Percentiles rank a stretch among this genome's conserved stretches.
Evolutionary conservation across 768 basidiomycete genomes (phyloP).

Genomic region (Butyriboletus loyo): DNA sequence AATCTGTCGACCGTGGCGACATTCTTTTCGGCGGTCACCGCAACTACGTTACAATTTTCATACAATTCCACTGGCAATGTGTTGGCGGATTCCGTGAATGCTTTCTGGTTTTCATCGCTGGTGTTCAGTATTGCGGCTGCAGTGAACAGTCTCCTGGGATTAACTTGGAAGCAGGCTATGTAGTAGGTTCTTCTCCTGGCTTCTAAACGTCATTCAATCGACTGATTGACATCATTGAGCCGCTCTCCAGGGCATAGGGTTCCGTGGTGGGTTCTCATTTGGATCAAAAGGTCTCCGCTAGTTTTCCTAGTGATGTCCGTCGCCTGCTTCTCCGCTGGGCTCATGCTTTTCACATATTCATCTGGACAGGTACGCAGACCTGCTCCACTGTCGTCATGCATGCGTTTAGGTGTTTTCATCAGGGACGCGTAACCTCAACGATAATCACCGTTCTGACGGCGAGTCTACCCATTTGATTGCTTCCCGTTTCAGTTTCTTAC

Average conservation of each 20-base stretch:
- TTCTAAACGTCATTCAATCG: conserved; percentile 3
- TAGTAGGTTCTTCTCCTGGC: conserved; percentile 39
- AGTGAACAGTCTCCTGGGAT: conserved; percentile 49
- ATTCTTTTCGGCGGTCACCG: conserved; percentile 54
- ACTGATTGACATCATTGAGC: conserved; percentile 30
- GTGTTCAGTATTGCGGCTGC: conserved; percentile 55
- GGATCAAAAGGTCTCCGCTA: conserved; percentile 82
- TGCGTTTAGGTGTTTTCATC: conserved; percentile 13
- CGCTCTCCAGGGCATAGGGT: conserved; percentile 55
- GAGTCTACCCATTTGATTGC: conserved; percentile 11
- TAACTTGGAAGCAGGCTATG: conserved; percentile 58
- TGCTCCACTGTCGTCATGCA: conserved; percentile 22
- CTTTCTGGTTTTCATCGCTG: conserved; percentile 53
- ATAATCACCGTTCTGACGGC: conserved; percentile 73
- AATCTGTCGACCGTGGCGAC: conserved; percentile 54
- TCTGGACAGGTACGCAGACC: conserved; percentile 54
- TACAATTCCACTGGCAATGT: conserved; percentile 33
- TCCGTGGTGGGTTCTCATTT: conserved; percentile 65
- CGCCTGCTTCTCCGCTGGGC: conserved; percentile 76
- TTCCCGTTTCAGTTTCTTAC: conserved; percentile 7
- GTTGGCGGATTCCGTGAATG: conserved; percentile 44
- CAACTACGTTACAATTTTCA: conserved; percentile 49
- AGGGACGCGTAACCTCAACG: conserved; percentile 61
- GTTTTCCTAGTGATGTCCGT: conserved; percentile 84
- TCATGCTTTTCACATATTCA: conserved; percentile 75